Evolutionary conservation across 2,329 filamentous ascomycete species (phyloP).

Genomic region (Incumbomyces lentus): DNA sequence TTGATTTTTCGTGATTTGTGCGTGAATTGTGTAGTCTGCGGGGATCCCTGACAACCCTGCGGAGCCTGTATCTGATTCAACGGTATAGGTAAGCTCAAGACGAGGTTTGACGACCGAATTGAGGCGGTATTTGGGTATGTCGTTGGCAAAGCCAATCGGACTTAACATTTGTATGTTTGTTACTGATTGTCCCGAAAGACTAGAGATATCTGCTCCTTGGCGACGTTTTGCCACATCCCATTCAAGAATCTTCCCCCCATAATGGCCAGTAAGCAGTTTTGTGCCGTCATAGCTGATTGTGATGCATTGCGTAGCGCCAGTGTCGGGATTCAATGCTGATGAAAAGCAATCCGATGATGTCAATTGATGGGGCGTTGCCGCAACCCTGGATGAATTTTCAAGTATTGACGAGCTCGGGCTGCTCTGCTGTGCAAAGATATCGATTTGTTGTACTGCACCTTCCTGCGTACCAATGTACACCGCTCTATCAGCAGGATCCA

Average conservation of each 20-base stretch:
- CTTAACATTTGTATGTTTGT: constrained; percentile 70
- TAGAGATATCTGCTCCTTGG: constrained; percentile 56
- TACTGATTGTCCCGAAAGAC: constrained; percentile 63
- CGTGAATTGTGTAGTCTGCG: constrained; percentile 30
- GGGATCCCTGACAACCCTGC: constrained; percentile 23
- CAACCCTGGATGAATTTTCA: constrained; percentile 25
- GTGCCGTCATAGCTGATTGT: constrained; percentile 74
- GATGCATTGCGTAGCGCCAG: constrained; percentile 57
- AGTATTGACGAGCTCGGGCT: constrained; percentile 1
- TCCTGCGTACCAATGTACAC: constrained; percentile 74
- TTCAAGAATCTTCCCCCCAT: constrained; percentile 62
- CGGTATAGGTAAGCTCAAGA: constrained; percentile 30
- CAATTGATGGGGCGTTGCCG: constrained; percentile 31
- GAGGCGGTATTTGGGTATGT: constrained; percentile 38
- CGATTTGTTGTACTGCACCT: constrained; percentile 67
- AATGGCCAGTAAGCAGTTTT: constrained; percentile 68
- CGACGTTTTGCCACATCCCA: constrained; percentile 70
- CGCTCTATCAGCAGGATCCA: constrained; percentile 76
- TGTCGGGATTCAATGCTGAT: constrained; percentile 48
- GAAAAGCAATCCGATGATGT: constrained; percentile 33
- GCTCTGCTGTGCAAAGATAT: constrained; percentile 46
- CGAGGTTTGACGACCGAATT: constrained; percentile 66
- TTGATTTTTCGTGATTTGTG: constrained; percentile 4
- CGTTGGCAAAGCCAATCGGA: constrained; percentile 40
- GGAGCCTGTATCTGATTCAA: constrained; percentile 24